phyloP scores from a whole-genome alignment of 306 rosid species.

The Glycine soja region DNA sequence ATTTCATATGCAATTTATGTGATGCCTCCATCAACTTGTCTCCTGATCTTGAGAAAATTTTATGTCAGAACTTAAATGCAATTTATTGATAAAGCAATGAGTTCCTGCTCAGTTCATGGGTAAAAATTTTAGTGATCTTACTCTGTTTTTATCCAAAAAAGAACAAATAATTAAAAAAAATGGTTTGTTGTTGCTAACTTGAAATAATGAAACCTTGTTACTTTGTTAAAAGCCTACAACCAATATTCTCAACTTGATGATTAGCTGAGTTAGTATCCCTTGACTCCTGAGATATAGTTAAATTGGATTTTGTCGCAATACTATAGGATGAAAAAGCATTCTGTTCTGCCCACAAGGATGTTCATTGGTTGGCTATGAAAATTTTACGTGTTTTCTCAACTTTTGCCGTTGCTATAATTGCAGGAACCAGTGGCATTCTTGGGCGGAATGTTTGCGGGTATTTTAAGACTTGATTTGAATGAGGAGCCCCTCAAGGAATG shows the following conservation, averaged over 20 bases:
- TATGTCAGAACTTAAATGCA: constrained; percentile 19
- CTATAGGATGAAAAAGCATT: constrained; percentile 27
- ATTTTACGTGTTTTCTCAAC: constrained; percentile 20
- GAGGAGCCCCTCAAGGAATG: constrained; percentile 96
- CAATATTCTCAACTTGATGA: background rate
- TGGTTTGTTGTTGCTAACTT: constrained; percentile 1
- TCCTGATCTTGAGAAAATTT: background rate
- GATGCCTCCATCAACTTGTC: background rate
- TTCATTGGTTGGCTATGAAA: constrained; percentile 15
- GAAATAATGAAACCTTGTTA: constrained; percentile 9
- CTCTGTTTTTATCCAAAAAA: background rate
- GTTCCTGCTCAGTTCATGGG: constrained; percentile 12
- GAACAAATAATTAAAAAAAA: too few relatives aligned
- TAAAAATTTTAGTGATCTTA: background rate
- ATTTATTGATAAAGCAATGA: background rate
- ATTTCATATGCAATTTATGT: constrained; percentile 6
- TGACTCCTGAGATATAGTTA: background rate
- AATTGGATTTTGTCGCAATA: constrained; percentile 23
- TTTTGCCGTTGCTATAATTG: constrained; percentile 23
- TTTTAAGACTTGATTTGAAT: constrained; percentile 83
- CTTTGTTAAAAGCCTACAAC: constrained; percentile 21
- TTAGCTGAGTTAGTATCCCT: constrained; percentile 5
- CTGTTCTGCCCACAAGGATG: background rate
- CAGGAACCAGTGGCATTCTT: constrained; percentile 95
- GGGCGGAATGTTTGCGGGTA: constrained; percentile 91